Evolutionary conservation across 257 asterid genomes (phyloP), one percentile per base, ranked within the genome.

Genomic region (Petunia axillaris): DNA sequence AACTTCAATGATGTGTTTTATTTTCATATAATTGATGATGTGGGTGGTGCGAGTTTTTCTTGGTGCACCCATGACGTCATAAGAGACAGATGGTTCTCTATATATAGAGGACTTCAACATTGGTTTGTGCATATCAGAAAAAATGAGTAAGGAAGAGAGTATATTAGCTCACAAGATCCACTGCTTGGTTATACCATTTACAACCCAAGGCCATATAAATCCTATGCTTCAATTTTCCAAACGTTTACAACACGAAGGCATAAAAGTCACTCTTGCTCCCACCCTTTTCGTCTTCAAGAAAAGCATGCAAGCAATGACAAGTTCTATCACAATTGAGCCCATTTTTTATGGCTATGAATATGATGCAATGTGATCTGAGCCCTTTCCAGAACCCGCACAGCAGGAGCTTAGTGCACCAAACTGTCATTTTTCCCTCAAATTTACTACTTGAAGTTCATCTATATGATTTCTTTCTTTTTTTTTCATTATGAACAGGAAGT

Each of bases 191-290:
- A 53, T 89, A 1, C 78, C 89, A 11, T 85, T 79, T 50, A 85
- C 89, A 37, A 78, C 85, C 64, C 92, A 89, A 82, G 90, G 92
- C 71, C 92, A 89, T 84, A 71, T 87, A 13, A 89, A 89, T 79
- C 90, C 90, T 4, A 84, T 89, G 82, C 84, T 85, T 66, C 90
- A 89, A 76, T 87, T 89, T 81, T 78, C 88, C 85, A 89, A 85
- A 64, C 89, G 90, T 1, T 65, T 89, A 46, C 55, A 53, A 14
- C 48, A 59, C 86, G 64, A 75, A 39, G 85, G 66, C 25, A 64
- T 78, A 5, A 79, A 70, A 70, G 77, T 84, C 83, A 87, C 92
- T 1, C 38, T 88, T 13, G 87, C 78, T 71, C 13, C 83, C 1
- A 83, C 87, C 0, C 52, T 44, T 15, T 76, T 11, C 87, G 77